These are phyloP conservation scores for Thuja plicata DNA, from an alignment of 83 land plant genomes.

Conservation along the genomic window DNA sequence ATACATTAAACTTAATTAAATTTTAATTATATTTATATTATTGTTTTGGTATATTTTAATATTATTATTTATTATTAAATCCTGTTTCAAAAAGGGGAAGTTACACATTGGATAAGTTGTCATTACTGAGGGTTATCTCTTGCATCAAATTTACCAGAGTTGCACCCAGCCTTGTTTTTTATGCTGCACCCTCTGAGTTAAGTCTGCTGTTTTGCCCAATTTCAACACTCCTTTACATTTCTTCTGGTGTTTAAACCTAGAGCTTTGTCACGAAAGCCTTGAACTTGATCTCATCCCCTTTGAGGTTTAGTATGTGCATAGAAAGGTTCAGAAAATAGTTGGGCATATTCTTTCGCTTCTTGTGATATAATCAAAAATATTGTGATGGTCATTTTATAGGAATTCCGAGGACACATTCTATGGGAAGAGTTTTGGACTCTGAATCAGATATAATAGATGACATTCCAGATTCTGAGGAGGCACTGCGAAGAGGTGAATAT, in stretches of 20 bases:
- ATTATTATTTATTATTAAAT: too few relatives aligned
- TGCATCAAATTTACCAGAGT: not conserved
- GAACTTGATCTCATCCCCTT: not conserved
- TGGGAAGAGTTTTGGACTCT: conserved; percentile 66
- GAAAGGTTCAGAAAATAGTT: not conserved
- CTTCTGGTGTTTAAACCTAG: too few relatives aligned
- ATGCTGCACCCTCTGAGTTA: too few relatives aligned
- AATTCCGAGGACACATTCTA: conserved; percentile 73
- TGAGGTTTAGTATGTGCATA: not conserved
- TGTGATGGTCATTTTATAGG: conserved; percentile 39
- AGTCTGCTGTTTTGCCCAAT: too few relatives aligned
- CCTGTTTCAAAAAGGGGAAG: too few relatives aligned
- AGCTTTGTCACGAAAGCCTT: not conserved
- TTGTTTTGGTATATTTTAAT: too few relatives aligned
- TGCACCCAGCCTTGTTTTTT: too few relatives aligned
- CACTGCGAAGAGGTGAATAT: conserved; percentile 95
- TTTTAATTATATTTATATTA: too few relatives aligned
- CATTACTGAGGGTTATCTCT: not conserved
- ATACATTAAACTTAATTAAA: too few relatives aligned
- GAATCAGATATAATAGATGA: conserved; percentile 52
- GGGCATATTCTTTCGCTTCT: not conserved
- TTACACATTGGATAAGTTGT: too few relatives aligned
- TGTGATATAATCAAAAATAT: not conserved
- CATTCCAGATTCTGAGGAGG: conserved; percentile 86
- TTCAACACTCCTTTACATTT: too few relatives aligned